These are phyloP conservation scores for Mycosphaerella sp. DNA, from an alignment of 2,329 filamentous ascomycete species.

Conservation along the genomic window DNA sequence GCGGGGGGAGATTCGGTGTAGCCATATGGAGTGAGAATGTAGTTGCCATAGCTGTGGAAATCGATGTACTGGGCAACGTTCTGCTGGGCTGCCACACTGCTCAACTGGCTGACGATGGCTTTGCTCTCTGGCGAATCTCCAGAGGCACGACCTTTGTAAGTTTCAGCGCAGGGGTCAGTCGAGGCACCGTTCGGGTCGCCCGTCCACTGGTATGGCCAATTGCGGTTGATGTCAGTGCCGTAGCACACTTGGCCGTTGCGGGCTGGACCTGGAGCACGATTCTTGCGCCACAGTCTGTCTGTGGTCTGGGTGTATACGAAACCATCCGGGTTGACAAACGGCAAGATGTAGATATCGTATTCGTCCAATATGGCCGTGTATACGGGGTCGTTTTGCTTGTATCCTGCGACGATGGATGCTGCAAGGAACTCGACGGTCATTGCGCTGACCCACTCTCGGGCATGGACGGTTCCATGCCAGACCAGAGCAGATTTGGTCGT, in stretches of 20 bases:
- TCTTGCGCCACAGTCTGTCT: conserved; percentile 59
- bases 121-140: conserved; percentile 50
- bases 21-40: conserved; percentile 54
- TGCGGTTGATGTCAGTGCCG: conserved; percentile 54
- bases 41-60: conserved; percentile 58
- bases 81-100: conserved; percentile 40
- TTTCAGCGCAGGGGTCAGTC: conserved; percentile 48
- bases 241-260: conserved; percentile 38
- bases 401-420: conserved; percentile 25
- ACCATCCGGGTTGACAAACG: conserved; percentile 37
- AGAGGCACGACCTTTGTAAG: conserved; percentile 37
- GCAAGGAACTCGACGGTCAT: conserved; percentile 27
- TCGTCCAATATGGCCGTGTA: conserved; percentile 19
- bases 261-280: conserved; percentile 38
- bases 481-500: conserved; percentile 21
- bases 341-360: conserved; percentile 25
- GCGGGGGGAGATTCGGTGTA: conserved; percentile 50
- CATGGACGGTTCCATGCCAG: conserved; percentile 24
- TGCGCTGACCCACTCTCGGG: conserved; percentile 26
- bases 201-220: conserved; percentile 51
- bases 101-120: conserved; percentile 46
- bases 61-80: conserved; percentile 59
- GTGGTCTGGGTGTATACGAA: conserved; percentile 54
- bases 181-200: conserved; percentile 44
- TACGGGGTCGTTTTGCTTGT: conserved; percentile 17